phyloP scores from a whole-genome alignment of 495 filamentous ascomycete genomes.

The Xylaria longipes region DNA sequence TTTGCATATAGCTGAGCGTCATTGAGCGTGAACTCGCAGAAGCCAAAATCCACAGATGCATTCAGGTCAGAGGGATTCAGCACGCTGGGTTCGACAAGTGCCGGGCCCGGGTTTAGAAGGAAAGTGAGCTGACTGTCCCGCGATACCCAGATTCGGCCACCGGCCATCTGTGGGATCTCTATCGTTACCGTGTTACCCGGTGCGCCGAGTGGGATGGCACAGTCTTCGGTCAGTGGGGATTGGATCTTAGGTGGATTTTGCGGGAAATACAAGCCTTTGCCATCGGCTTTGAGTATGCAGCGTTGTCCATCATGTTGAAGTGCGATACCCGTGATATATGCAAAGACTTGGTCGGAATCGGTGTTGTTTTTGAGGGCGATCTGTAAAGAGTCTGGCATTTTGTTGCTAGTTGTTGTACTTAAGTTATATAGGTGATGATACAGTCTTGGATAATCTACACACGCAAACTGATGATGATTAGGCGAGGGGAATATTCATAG shows the following conservation, averaged over 20 bases:
- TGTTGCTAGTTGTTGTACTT: slow-evolving; percentile 13
- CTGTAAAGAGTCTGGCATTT: slow-evolving; percentile 50
- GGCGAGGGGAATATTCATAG: not conserved
- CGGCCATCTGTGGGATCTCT: slow-evolving; percentile 72
- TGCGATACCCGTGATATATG: slow-evolving; percentile 55
- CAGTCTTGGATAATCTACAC: not conserved
- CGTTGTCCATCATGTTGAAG: slow-evolving; percentile 45
- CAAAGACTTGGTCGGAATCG: slow-evolving; percentile 40
- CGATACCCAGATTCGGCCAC: slow-evolving; percentile 74
- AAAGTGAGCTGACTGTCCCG: slow-evolving; percentile 68
- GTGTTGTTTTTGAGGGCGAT: slow-evolving; percentile 49
- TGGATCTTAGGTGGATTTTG: slow-evolving; percentile 44
- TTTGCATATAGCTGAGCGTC: slow-evolving; percentile 75
- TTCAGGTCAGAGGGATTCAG: slow-evolving; percentile 75
- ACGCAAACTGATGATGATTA: not conserved
- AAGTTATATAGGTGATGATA: not conserved
- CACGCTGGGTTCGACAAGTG: slow-evolving; percentile 76
- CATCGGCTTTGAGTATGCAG: slow-evolving; percentile 45
- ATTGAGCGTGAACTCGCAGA: slow-evolving; percentile 80
- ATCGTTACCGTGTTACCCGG: slow-evolving; percentile 65
- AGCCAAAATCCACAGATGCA: slow-evolving; percentile 67
- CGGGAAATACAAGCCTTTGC: slow-evolving; percentile 46
- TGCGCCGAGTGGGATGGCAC: slow-evolving; percentile 70
- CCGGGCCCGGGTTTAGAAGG: slow-evolving; percentile 72
- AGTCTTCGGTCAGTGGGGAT: slow-evolving; percentile 62